Conservation (phyloP, 2,329 filamentous ascomycete species). For the Trichophyton schoenleinii region DNA sequence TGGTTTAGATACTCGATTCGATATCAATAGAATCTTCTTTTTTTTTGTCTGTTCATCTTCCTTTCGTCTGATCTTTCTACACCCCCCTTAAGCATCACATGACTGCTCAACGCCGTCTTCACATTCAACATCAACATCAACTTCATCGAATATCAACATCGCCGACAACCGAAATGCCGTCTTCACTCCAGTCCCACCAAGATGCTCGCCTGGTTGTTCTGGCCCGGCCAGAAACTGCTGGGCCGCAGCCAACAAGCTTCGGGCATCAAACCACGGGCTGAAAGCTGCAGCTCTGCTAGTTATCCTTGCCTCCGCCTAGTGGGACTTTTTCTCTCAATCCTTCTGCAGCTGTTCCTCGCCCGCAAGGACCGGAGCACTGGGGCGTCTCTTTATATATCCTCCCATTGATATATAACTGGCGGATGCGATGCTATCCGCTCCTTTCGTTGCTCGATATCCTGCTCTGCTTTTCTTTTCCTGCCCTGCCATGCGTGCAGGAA, state of each 20-base stretch:
- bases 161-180: neutral
- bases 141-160: neutral
- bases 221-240: neutral
- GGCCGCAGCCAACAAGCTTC: conserved; percentile 1
- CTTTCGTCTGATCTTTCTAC: neutral
- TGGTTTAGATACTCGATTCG: neutral
- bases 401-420: neutral
- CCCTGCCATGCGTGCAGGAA: neutral
- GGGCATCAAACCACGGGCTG: neutral
- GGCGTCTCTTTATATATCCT: neutral
- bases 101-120: neutral
- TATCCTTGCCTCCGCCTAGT: neutral
- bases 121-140: neutral
- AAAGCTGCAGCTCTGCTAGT: neutral
- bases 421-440: neutral
- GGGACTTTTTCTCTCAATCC: neutral
- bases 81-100: neutral
- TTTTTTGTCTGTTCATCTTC: neutral
- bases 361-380: neutral
- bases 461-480: neutral
- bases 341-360: neutral
- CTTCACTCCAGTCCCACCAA: neutral
- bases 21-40: neutral
- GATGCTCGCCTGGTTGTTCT: neutral
- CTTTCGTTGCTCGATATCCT: neutral